A percentile compares a stretch with the other conserved stretches of the same genome.
Conservation (phyloP, 179 eudicot species). For the Beta lomatogona region DNA sequence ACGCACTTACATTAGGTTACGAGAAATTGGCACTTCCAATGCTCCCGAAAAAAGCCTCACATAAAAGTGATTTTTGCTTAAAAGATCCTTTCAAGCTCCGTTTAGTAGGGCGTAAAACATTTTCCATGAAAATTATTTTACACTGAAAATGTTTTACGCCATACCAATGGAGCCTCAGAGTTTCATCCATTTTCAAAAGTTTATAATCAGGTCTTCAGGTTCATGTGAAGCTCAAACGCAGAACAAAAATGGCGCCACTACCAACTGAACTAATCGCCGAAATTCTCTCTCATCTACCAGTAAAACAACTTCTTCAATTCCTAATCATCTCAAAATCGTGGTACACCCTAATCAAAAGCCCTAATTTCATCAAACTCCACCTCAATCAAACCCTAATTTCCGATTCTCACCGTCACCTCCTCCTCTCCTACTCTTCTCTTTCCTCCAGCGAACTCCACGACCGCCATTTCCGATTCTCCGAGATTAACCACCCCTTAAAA, state of each 20-base stretch:
- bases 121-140: too few species aligned
- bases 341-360: neutral
- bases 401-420: neutral
- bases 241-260: conserved; percentile 2
- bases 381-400: neutral
- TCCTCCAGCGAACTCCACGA: neutral
- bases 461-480: neutral
- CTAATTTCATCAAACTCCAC: conserved; percentile 3
- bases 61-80: too few species aligned
- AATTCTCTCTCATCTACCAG: neutral
- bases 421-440: neutral
- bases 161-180: too few species aligned
- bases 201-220: too few species aligned
- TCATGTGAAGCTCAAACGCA: neutral
- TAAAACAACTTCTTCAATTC: conserved; percentile 1
- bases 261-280: conserved; percentile 9
- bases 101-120: too few species aligned
- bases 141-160: too few species aligned
- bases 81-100: too few species aligned
- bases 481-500: neutral
- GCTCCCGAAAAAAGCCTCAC: too few species aligned
- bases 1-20: too few species aligned
- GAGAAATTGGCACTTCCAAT: too few species aligned
- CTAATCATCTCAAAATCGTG: conserved; percentile 4
- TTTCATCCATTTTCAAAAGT: too few species aligned